These are phyloP conservation scores for Xerocomus spinulosus DNA, from an alignment of 768 basidiomycete species.

Conservation along the genomic window DNA sequence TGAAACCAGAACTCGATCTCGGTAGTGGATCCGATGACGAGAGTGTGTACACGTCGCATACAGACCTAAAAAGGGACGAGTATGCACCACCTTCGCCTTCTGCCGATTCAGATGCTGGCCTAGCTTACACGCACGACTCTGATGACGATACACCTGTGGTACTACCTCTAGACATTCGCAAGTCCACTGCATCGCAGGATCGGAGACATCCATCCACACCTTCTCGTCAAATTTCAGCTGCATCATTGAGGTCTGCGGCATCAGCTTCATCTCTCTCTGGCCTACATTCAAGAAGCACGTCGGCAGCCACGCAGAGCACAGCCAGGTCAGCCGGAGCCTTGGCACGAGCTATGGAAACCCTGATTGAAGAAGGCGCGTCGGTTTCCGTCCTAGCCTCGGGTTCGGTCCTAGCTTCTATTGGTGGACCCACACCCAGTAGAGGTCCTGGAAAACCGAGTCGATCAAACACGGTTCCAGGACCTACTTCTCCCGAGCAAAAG, in stretches of 20 bases:
- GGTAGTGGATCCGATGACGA: slow-evolving; percentile 31
- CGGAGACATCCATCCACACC: slow-evolving; percentile 20
- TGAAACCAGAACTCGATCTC: slow-evolving; percentile 30
- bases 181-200: slow-evolving; percentile 12
- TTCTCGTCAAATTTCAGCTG: slow-evolving; percentile 25
- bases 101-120: slow-evolving; percentile 28
- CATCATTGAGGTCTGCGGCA: slow-evolving; percentile 19
- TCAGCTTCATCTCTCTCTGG: slow-evolving; percentile 13
- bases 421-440: slow-evolving; percentile 17
- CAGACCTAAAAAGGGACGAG: slow-evolving; percentile 21
- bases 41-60: slow-evolving; percentile 32
- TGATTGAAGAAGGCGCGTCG: slow-evolving; percentile 42
- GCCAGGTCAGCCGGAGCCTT: slow-evolving; percentile 36
- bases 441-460: slow-evolving; percentile 33
- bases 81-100: slow-evolving; percentile 24
- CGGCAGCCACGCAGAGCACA: slow-evolving; percentile 27
- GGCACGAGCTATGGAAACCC: slow-evolving; percentile 48
- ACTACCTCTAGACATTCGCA: slow-evolving; percentile 25
- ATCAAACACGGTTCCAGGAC: slow-evolving; percentile 51
- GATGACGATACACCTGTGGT: slow-evolving; percentile 33
- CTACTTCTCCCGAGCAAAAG: slow-evolving; percentile 41
- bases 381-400: slow-evolving; percentile 33
- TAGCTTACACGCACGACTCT: slow-evolving; percentile 36
- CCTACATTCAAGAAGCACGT: slow-evolving; percentile 22
- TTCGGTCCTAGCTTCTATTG: slow-evolving; percentile 30